Evolutionary conservation across 331 rosid genomes (phyloP).

Genomic region (Quercus lobata): DNA sequence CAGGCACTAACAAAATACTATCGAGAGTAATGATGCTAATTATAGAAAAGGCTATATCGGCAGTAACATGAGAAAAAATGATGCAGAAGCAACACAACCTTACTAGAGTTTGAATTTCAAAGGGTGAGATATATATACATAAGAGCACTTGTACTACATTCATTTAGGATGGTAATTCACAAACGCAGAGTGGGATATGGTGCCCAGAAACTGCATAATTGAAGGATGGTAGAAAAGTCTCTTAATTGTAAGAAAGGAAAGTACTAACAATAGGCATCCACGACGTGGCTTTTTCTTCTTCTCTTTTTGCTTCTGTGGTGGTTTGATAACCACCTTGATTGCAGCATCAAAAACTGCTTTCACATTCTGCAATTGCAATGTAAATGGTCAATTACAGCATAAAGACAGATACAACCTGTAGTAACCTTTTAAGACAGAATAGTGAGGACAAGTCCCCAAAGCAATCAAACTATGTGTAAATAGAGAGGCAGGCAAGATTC

Average conservation of each 20-base stretch:
- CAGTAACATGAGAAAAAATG: not conserved
- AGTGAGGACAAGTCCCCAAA: not conserved
- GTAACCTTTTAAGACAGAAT: not conserved
- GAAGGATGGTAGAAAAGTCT: not conserved
- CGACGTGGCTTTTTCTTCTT: conserved; percentile 60
- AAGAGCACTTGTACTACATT: not conserved
- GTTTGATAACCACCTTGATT: conserved; percentile 84
- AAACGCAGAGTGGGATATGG: not conserved
- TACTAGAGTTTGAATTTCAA: not conserved
- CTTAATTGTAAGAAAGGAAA: conserved; percentile 2
- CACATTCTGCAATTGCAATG: conserved; percentile 64
- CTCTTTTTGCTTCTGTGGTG: conserved; percentile 72
- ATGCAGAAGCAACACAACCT: not conserved
- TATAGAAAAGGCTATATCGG: not conserved
- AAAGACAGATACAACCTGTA: not conserved
- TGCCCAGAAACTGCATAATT: not conserved
- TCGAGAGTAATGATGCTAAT: not conserved
- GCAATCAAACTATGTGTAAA: not conserved
- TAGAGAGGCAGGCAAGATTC: not conserved
- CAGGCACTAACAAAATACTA: not conserved
- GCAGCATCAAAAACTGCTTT: conserved; percentile 87
- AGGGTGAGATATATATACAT: not conserved
- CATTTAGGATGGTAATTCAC: not conserved
- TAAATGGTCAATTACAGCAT: conserved; percentile 3
- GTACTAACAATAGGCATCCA: conserved; percentile 74